phyloP scores from a whole-genome alignment of 2,329 filamentous ascomycete species.

The Cryphonectria japonica region DNA sequence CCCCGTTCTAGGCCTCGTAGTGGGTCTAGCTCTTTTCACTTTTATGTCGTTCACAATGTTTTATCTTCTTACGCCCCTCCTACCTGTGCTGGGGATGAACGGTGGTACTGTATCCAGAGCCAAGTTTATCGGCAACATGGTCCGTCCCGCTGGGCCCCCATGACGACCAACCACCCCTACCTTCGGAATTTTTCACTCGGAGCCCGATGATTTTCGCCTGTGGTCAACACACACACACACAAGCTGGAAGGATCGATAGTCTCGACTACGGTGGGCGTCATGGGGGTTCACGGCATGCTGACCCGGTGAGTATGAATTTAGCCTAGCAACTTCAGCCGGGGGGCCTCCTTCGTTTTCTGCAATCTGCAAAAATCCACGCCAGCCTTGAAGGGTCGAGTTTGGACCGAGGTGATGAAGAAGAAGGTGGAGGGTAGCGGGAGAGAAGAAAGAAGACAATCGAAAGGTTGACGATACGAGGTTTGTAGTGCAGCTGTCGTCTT shows the following conservation, averaged over 20 bases:
- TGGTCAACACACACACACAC: background rate
- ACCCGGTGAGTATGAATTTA: background rate
- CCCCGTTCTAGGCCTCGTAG: background rate
- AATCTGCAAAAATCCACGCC: background rate
- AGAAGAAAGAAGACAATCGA: background rate
- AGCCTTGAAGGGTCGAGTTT: background rate
- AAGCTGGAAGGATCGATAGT: background rate
- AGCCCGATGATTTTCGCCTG: background rate
- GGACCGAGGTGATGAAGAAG: background rate
- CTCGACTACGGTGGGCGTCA: background rate
- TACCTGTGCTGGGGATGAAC: background rate
- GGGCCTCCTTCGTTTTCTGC: background rate
- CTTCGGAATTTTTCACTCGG: background rate
- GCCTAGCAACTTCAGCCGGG: background rate
- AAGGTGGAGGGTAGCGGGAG: background rate
- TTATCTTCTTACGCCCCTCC: background rate
- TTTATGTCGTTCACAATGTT: background rate
- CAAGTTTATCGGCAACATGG: background rate
- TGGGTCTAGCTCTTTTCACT: background rate
- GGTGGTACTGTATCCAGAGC: background rate
- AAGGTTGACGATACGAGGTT: background rate
- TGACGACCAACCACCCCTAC: background rate
- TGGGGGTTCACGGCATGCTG: background rate
- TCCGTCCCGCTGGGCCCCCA: background rate
- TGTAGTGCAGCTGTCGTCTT: background rate